A percentile compares a stretch with the other conserved stretches of the same genome.
phyloP scores from a whole-genome alignment of 495 filamentous ascomycete genomes.

The Hypoxylon lenormandii region DNA sequence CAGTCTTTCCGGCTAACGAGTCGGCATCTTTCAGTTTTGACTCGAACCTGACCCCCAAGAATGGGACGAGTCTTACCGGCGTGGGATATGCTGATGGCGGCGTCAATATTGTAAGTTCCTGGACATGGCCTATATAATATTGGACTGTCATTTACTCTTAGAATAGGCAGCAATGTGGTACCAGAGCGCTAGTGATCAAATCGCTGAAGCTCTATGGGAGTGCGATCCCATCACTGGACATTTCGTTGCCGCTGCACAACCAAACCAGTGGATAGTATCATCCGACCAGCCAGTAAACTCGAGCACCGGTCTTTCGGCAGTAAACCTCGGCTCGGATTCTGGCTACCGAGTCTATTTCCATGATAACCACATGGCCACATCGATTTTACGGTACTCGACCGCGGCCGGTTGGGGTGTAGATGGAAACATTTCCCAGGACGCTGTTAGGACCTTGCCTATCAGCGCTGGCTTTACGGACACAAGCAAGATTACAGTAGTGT shows the following conservation, averaged over 20 bases:
- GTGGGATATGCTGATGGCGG: constrained; percentile 48
- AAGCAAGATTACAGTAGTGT: constrained; percentile 51
- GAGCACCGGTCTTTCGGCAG: constrained; percentile 48
- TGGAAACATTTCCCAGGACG: constrained; percentile 47
- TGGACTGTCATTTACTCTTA: neutral
- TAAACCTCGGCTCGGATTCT: constrained; percentile 45
- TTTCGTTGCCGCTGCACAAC: neutral
- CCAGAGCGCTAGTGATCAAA: neutral
- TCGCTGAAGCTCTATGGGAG: neutral
- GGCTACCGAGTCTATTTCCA: constrained; percentile 57
- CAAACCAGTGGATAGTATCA: constrained; percentile 29
- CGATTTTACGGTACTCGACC: constrained; percentile 46
- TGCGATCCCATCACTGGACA: neutral
- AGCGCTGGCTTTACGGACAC: constrained; percentile 41
- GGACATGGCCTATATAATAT: neutral
- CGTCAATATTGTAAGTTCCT: constrained; percentile 7
- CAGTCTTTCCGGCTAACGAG: constrained; percentile 48
- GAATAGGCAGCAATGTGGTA: neutral
- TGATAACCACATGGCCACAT: constrained; percentile 45
- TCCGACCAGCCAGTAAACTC: constrained; percentile 36
- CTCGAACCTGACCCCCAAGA: constrained; percentile 35
- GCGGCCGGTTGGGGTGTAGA: constrained; percentile 42
- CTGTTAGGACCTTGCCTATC: constrained; percentile 41
- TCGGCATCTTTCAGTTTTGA: constrained; percentile 37
- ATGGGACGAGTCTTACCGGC: constrained; percentile 53